Conservation (phyloP, 2,329 filamentous ascomycete species). For the Acephala macrosclerotiorum region DNA sequence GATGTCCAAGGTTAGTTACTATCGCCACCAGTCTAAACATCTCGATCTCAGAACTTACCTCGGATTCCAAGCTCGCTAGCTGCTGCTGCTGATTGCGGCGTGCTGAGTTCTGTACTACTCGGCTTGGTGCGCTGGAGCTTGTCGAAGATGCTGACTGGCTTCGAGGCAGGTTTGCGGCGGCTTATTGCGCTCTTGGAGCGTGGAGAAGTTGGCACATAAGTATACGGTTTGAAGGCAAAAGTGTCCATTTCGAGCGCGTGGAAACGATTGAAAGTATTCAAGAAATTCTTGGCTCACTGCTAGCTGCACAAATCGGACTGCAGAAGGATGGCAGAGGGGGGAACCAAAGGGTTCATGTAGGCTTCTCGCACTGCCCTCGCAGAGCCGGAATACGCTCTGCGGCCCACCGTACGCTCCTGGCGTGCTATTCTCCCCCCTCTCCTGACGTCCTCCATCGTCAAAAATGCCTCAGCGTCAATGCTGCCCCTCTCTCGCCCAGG, state of each 20-base stretch:
- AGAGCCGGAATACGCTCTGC: slow-evolving; percentile 27
- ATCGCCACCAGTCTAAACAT: slow-evolving; percentile 23
- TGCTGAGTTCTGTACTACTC: slow-evolving; percentile 17
- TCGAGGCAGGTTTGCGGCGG: slow-evolving; percentile 19
- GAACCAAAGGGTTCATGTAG: slow-evolving; percentile 11
- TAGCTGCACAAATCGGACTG: slow-evolving; percentile 16
- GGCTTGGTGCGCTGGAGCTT: slow-evolving; percentile 13
- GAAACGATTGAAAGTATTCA: slow-evolving; percentile 14
- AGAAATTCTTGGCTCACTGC: slow-evolving; percentile 15
- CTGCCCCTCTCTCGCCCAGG: slow-evolving; percentile 15
- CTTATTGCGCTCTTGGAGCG: slow-evolving; percentile 19
- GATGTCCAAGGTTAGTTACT: too few relatives aligned
- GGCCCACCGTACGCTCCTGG: slow-evolving; percentile 15
- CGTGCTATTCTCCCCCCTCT: slow-evolving; percentile 13
- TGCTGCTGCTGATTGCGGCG: slow-evolving; percentile 4
- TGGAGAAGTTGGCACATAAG: slow-evolving; percentile 30
- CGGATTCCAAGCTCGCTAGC: slow-evolving; percentile 18
- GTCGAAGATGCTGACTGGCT: slow-evolving; percentile 22
- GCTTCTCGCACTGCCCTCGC: slow-evolving; percentile 25
- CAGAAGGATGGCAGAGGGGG: slow-evolving; percentile 4
- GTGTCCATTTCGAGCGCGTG: slow-evolving; percentile 10
- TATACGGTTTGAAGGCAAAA: slow-evolving; percentile 9
- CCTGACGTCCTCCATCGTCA: slow-evolving; percentile 18
- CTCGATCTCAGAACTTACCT: slow-evolving; percentile 26
- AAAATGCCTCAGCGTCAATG: slow-evolving; percentile 31